These are phyloP conservation scores for Phymatotrichopsis omnivora DNA, from an alignment of 2,329 filamentous ascomycete species.

Conservation along the genomic window DNA sequence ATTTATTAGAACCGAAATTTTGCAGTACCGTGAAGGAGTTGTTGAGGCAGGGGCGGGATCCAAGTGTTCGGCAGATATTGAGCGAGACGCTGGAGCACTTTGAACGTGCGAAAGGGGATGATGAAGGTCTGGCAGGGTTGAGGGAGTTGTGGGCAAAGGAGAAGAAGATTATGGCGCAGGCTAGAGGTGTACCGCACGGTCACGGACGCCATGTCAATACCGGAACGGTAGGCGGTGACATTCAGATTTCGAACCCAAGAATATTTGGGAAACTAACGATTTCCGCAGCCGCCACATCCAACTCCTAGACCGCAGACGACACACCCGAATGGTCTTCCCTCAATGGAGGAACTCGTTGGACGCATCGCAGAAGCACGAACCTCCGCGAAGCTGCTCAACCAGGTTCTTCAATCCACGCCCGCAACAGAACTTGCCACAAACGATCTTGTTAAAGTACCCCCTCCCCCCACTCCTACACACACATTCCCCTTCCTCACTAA, in stretches of 20 bases:
- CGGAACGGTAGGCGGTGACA: too few relatives aligned
- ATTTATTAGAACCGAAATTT: slow-evolving; percentile 70
- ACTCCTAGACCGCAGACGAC: neutral
- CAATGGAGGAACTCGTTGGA: slow-evolving; percentile 64
- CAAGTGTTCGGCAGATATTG: slow-evolving; percentile 71
- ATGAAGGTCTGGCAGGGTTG: slow-evolving; percentile 53
- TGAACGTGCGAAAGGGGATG: slow-evolving; percentile 46
- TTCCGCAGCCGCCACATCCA: neutral
- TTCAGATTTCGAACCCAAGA: too few relatives aligned
- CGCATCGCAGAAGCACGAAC: slow-evolving; percentile 84
- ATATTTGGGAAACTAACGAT: too few relatives aligned
- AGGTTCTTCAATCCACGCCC: slow-evolving; percentile 79
- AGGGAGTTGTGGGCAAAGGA: slow-evolving; percentile 29
- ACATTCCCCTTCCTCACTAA: neutral
- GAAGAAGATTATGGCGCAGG: slow-evolving; percentile 20
- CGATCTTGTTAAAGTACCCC: slow-evolving; percentile 79
- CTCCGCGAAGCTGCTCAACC: slow-evolving; percentile 81
- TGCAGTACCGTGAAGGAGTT: slow-evolving; percentile 64
- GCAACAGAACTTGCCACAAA: slow-evolving; percentile 64
- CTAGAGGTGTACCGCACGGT: too few relatives aligned
- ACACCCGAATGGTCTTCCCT: slow-evolving; percentile 40
- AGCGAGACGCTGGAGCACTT: slow-evolving; percentile 77
- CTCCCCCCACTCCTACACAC: neutral
- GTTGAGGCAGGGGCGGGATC: slow-evolving; percentile 59
- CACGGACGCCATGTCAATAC: too few relatives aligned